Conservation (phyloP, 1,284 basidiomycete species). For the Cerrena zonata region DNA sequence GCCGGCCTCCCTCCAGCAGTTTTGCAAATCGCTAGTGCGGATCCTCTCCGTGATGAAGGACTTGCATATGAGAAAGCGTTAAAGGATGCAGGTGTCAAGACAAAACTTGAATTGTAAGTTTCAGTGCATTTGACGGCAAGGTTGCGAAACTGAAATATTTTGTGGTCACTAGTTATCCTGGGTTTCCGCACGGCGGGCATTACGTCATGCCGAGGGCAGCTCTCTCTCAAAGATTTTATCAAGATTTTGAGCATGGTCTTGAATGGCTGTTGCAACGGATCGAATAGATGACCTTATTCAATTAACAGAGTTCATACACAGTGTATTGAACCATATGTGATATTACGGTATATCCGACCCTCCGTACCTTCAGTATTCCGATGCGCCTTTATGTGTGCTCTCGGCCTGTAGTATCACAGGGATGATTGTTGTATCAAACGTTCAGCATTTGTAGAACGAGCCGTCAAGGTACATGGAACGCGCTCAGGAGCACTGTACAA, state of each 20-base stretch:
- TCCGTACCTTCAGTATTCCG: no score
- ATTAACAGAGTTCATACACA: no score
- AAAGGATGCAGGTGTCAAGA: constrained; percentile 1
- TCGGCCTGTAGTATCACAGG: no score
- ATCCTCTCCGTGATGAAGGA: constrained; percentile 6
- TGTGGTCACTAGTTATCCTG: background rate
- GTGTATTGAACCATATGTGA: no score
- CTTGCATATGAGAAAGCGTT: constrained; percentile 2
- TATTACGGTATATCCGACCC: no score
- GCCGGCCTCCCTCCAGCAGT: constrained; percentile 1
- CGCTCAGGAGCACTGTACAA: no score
- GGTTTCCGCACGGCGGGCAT: constrained; percentile 4
- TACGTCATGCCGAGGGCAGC: background rate
- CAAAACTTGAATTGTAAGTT: constrained; percentile 5
- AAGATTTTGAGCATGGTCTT: background rate
- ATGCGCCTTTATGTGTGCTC: no score
- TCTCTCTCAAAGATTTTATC: background rate
- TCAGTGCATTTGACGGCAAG: background rate
- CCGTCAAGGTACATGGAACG: no score
- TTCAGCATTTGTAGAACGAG: no score
- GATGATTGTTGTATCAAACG: no score
- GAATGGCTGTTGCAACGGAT: background rate
- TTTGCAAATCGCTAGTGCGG: constrained; percentile 1
- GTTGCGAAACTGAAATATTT: background rate
- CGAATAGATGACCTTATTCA: no score